These are phyloP conservation scores for Haplosporangium gracile DNA, from an alignment of 192 early-diverging fungal species.

Conservation along the genomic window DNA sequence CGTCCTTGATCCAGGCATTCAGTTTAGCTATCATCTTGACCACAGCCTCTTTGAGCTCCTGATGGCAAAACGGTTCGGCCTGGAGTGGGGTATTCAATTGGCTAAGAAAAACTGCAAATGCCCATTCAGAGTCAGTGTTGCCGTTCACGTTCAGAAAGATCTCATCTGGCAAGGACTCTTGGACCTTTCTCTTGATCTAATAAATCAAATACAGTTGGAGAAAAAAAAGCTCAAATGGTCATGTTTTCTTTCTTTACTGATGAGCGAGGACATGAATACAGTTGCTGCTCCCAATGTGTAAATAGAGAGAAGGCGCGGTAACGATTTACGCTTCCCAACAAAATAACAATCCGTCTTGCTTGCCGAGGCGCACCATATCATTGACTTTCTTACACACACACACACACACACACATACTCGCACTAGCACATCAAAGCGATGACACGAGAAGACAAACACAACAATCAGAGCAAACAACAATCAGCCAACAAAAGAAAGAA, in stretches of 20 bases:
- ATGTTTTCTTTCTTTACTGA: background rate
- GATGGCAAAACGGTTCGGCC: conserved; percentile 64
- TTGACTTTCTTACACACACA: background rate
- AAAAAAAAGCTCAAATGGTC: background rate
- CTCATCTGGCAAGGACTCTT: conserved; percentile 73
- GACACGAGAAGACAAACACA: background rate
- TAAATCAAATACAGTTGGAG: background rate
- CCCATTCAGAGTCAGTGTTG: conserved; percentile 85
- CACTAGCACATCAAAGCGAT: background rate
- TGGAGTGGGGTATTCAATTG: conserved; percentile 62
- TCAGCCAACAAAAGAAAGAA: conserved; percentile 4
- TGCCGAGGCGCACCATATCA: background rate
- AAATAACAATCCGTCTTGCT: background rate
- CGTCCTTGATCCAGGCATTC: conserved; percentile 76
- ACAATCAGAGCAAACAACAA: background rate
- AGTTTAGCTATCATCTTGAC: conserved; percentile 76
- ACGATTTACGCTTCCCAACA: background rate
- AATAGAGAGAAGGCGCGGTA: background rate
- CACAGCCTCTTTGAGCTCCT: conserved; percentile 75
- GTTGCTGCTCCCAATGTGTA: background rate
- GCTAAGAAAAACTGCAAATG: conserved; percentile 84
- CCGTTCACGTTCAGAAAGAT: conserved; percentile 80
- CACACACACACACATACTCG: background rate
- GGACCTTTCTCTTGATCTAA: conserved; percentile 77
- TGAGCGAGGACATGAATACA: background rate